phyloP scores from a whole-genome alignment of 176 grass and related monocot species.

The Urochloa ruziziensis region DNA sequence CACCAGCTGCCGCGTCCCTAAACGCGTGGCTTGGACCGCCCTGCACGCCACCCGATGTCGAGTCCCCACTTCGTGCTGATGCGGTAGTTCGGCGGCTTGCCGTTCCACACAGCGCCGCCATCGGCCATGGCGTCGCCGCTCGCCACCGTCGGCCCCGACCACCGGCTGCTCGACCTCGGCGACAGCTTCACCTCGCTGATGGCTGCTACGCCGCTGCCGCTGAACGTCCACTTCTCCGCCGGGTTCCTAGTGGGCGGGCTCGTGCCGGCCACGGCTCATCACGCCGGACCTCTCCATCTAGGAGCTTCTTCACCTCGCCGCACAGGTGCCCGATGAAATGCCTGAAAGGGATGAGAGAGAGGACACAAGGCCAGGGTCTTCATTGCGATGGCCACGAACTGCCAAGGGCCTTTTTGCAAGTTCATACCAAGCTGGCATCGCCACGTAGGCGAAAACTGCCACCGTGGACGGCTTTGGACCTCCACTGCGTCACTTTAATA shows the following conservation, averaged over 20 bases:
- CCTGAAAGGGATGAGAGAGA: no score
- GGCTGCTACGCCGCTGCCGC: background rate
- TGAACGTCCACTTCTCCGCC: conserved; percentile 17
- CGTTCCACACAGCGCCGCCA: conserved; percentile 21
- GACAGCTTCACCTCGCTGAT: conserved; percentile 60
- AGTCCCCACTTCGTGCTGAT: background rate
- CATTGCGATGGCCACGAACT: no score
- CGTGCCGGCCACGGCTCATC: background rate
- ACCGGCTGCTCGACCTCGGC: conserved; percentile 50
- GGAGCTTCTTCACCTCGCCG: background rate
- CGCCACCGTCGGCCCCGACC: conserved; percentile 22
- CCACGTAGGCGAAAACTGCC: no score
- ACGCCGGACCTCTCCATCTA: conserved; percentile 52
- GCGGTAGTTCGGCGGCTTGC: conserved; percentile 16
- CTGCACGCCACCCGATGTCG: background rate
- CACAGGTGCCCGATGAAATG: no score
- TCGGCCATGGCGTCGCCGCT: background rate
- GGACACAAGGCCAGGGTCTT: no score
- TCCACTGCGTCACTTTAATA: no score
- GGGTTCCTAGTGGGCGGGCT: background rate
- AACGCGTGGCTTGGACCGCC: conserved; percentile 49
- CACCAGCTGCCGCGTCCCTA: conserved; percentile 34
- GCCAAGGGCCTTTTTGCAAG: no score
- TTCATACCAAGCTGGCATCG: no score
- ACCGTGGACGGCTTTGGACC: no score